A percentile compares a stretch with the other conserved stretches of the same genome.
These are phyloP conservation scores for Grigorovia transvaalensis DNA, from an alignment of 805 yeast genomes.

Conservation along the genomic window DNA sequence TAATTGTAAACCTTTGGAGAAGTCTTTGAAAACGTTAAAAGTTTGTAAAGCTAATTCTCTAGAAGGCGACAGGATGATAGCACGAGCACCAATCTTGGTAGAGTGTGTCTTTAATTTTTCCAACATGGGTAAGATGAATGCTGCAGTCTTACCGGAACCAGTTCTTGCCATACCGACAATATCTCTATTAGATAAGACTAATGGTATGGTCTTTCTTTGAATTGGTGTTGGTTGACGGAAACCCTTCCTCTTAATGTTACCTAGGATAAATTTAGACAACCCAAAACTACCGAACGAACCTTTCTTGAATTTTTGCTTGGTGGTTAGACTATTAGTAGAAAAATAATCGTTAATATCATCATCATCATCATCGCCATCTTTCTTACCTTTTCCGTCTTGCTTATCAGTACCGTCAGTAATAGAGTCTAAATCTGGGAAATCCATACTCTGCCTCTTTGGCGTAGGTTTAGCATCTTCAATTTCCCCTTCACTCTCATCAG, in stretches of 20 bases:
- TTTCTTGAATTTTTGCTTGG: constrained; percentile 35
- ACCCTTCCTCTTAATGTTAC: constrained; percentile 73
- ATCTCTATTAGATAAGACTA: constrained; percentile 77
- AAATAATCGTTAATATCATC: constrained; percentile 40
- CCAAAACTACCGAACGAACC: constrained; percentile 91
- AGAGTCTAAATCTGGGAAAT: constrained; percentile 43
- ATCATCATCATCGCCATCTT: constrained; percentile 30
- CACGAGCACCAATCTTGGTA: constrained; percentile 82
- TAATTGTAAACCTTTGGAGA: constrained; percentile 72
- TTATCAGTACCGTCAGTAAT: constrained; percentile 36
- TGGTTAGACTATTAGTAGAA: constrained; percentile 23
- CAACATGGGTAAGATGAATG: constrained; percentile 82
- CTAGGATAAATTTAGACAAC: constrained; percentile 56
- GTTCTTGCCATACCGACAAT: constrained; percentile 99
- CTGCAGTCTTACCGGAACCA: constrained; percentile 98
- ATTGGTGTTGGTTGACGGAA: constrained; percentile 95
- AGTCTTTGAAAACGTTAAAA: constrained; percentile 76
- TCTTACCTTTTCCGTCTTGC: constrained; percentile 9
- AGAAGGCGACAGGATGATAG: constrained; percentile 83
- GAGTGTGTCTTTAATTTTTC: constrained; percentile 76
- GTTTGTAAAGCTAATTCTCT: constrained; percentile 96
- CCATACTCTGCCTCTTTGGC: constrained; percentile 5
- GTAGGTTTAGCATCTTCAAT: constrained; percentile 31
- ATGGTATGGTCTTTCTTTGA: constrained; percentile 90
- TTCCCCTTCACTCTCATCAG: constrained; percentile 26